Percentiles rank a stretch among this genome's conserved stretches.
Evolutionary conservation across 2,329 filamentous ascomycete genomes (phyloP).

Genomic region (Ceratocystis cubensis): DNA sequence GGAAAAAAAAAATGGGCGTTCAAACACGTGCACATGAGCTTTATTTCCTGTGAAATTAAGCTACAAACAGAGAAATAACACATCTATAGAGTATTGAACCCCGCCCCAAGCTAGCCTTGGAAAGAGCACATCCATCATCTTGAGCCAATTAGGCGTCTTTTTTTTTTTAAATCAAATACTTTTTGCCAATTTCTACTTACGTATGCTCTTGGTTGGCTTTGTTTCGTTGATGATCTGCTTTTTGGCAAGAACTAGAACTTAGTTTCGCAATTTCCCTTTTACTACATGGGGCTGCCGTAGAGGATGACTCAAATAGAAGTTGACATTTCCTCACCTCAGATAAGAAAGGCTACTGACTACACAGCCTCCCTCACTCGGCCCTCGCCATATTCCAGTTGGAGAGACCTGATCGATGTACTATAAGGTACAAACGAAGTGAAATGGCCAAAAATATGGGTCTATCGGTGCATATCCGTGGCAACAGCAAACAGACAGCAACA

Average conservation of each 20-base stretch:
- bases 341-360: not conserved
- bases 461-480: slow-evolving; percentile 3
- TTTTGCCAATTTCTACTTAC: not conserved
- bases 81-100: not conserved
- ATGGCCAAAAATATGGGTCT: not conserved
- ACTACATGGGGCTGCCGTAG: not conserved
- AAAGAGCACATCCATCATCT: not conserved
- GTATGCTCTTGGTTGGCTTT: too few species aligned
- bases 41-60: not conserved
- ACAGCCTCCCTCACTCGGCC: not conserved
- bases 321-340: not conserved
- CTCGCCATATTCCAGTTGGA: not conserved
- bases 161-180: not conserved
- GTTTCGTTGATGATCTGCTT: not conserved
- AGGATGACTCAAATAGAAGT: not conserved
- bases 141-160: not conserved
- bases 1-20: not conserved
- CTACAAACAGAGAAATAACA: not conserved
- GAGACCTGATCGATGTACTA: not conserved
- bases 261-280: not conserved
- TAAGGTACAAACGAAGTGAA: not conserved
- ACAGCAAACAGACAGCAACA: not conserved
- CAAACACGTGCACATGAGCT: not conserved
- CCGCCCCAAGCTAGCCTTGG: not conserved
- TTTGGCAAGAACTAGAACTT: not conserved